Evolutionary conservation across 768 basidiomycete species (phyloP).

Genomic region (Austroboletus festivus): DNA sequence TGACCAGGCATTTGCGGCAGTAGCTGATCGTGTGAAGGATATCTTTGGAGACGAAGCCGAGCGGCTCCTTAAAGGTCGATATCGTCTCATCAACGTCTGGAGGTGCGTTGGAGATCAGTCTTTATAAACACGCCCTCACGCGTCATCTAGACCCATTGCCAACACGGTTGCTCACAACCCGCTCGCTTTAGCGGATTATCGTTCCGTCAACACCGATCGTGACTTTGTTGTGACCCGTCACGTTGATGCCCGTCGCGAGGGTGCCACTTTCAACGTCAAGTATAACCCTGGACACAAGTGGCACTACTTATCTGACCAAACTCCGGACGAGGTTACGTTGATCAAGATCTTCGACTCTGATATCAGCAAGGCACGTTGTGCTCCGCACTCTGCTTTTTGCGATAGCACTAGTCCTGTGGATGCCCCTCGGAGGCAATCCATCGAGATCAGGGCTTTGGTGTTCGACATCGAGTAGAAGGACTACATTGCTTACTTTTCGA

Average conservation of each 20-base stretch:
- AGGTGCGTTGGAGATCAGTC: slow-evolving; percentile 20
- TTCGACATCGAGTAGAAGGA: slow-evolving; percentile 36
- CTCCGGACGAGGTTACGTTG: slow-evolving; percentile 29
- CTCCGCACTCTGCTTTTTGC: slow-evolving; percentile 42
- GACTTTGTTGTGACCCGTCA: too few species aligned
- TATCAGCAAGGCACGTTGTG: slow-evolving; percentile 36
- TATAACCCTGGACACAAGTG: too few species aligned
- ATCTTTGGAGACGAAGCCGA: slow-evolving; percentile 39
- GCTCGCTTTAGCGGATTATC: too few species aligned
- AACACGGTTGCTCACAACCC: too few species aligned
- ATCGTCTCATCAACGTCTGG: slow-evolving; percentile 45
- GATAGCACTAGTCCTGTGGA: slow-evolving; percentile 34
- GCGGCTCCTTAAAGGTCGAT: slow-evolving; percentile 37
- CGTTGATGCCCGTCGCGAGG: too few species aligned
- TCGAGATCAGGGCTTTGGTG: slow-evolving; percentile 43
- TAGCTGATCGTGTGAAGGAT: slow-evolving; percentile 30
- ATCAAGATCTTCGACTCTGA: slow-evolving; percentile 47
- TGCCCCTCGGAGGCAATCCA: slow-evolving; percentile 41
- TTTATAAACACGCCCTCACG: too few species aligned
- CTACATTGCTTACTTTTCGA: too few species aligned
- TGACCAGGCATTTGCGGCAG: slow-evolving; percentile 29
- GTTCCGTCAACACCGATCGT: too few species aligned
- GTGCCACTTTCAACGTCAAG: too few species aligned
- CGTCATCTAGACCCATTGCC: too few species aligned
- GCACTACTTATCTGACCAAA: too few species aligned